phyloP scores from a whole-genome alignment of 2,329 filamentous ascomycete species.

The Cercospora sp. region DNA sequence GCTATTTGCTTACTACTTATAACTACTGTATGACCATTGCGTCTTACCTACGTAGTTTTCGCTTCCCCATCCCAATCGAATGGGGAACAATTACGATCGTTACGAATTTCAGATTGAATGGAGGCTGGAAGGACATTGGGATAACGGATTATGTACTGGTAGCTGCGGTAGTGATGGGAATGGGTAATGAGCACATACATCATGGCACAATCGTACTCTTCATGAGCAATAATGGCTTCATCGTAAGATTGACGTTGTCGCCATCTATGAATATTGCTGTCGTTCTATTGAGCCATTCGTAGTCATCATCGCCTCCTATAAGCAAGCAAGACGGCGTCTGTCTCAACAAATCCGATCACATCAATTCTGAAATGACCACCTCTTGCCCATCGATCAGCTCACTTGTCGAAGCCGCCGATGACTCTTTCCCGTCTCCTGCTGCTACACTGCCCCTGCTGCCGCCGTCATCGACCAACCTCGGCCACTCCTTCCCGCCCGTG shows the following conservation, averaged over 20 bases:
- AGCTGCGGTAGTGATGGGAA: background rate
- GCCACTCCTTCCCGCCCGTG: slow-evolving; percentile 55
- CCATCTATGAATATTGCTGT: no score
- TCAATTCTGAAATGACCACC: background rate
- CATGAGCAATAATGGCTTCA: background rate
- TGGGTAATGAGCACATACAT: background rate
- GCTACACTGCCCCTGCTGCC: background rate
- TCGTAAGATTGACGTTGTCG: no score
- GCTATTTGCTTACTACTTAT: background rate
- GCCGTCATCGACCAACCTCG: slow-evolving; percentile 12
- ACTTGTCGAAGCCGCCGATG: background rate
- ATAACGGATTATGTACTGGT: background rate
- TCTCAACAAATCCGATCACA: background rate
- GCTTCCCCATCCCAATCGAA: background rate
- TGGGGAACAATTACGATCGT: background rate
- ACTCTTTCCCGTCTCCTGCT: background rate
- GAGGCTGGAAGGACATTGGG: background rate
- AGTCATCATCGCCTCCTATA: no score
- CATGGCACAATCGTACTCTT: background rate
- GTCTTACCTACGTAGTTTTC: background rate
- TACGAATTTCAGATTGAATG: background rate
- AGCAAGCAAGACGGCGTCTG: no score
- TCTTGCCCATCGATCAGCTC: background rate
- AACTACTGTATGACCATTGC: background rate
- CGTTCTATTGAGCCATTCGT: no score